A percentile compares a stretch with the other conserved stretches of the same genome.
Conservation (phyloP, 495 filamentous ascomycete species). For the Mycothermus thermophilus region DNA sequence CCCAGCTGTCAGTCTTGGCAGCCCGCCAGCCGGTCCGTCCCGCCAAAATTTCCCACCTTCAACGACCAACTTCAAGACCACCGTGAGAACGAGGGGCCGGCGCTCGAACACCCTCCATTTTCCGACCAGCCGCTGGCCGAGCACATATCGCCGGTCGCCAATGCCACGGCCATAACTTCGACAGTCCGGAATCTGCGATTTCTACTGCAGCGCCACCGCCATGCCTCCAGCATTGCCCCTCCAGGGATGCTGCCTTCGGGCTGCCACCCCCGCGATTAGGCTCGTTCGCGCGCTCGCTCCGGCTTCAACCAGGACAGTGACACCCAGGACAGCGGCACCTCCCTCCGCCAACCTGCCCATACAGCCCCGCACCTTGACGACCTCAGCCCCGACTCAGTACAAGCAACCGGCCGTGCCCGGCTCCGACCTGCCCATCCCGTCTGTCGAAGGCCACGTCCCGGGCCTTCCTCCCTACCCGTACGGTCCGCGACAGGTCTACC, state of each 20-base stretch:
- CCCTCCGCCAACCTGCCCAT: no score
- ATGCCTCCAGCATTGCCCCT: conserved; percentile 8
- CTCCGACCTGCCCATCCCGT: conserved; percentile 16
- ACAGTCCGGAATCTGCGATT: background rate
- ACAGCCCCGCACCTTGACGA: no score
- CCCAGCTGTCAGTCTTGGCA: conserved; percentile 8
- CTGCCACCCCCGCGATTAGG: no score
- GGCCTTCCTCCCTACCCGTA: conserved; percentile 67
- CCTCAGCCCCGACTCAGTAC: conserved; percentile 15
- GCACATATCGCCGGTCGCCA: no score
- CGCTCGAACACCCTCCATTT: background rate
- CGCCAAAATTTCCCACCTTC: conserved; percentile 16
- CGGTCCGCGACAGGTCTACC: conserved; percentile 64
- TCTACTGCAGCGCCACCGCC: background rate
- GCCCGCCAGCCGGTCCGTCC: background rate
- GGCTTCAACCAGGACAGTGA: no score
- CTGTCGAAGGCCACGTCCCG: conserved; percentile 17
- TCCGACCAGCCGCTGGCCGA: no score
- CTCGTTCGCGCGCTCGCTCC: no score
- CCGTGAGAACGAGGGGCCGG: background rate
- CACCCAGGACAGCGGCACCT: no score
- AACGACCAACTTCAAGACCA: background rate
- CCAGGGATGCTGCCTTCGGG: conserved; percentile 9
- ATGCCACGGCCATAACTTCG: conserved; percentile 8
- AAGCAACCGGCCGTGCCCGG: conserved; percentile 11